phyloP scores from a whole-genome alignment of 441 rosid genomes.

The Gossypium aridum region DNA sequence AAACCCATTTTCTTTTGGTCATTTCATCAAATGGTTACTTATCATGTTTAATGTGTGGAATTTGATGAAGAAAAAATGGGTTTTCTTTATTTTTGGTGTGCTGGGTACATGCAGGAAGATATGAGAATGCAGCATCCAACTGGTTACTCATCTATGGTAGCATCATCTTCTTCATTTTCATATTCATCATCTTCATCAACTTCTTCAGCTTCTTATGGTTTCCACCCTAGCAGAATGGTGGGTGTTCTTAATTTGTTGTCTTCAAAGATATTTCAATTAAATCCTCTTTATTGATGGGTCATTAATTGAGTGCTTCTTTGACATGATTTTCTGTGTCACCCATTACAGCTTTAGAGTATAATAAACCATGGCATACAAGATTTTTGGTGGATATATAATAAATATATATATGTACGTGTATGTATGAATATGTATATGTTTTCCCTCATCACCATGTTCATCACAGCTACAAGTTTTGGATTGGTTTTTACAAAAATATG shows the following conservation, averaged over 20 bases:
- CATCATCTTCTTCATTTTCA: slow-evolving; percentile 55
- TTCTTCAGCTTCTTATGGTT: slow-evolving; percentile 57
- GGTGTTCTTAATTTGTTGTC: neutral
- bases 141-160: slow-evolving; percentile 43
- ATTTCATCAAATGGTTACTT: neutral
- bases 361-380: neutral
- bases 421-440: neutral
- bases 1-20: neutral
- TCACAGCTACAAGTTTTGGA: neutral
- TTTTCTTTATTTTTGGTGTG: neutral
- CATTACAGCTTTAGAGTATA: neutral
- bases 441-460: neutral
- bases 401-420: neutral
- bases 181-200: slow-evolving; percentile 41
- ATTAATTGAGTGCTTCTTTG: slow-evolving; percentile 2
- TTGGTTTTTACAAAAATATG: neutral
- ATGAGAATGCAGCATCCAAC: slow-evolving; percentile 39
- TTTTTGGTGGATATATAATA: neutral
- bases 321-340: slow-evolving; percentile 14
- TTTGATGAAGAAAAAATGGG: neutral
- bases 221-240: slow-evolving; percentile 61
- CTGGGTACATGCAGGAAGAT: slow-evolving; percentile 59
- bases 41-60: too few relatives aligned
- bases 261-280: neutral
- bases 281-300: slow-evolving; percentile 8